These are phyloP conservation scores for Boletus barrowsii DNA, from an alignment of 768 basidiomycete species.

Conservation along the genomic window DNA sequence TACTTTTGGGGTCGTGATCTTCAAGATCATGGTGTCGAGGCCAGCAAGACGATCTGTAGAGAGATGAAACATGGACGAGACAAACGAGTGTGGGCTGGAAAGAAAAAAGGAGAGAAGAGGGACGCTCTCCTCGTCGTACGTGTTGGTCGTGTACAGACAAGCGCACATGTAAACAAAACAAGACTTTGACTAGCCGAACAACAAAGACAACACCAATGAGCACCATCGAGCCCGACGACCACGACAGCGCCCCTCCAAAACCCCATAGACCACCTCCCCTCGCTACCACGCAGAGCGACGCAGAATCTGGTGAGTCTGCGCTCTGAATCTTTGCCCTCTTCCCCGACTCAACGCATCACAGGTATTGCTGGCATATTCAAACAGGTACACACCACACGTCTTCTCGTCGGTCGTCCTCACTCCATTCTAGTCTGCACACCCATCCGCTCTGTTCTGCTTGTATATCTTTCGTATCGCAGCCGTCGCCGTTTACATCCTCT, in stretches of 20 bases:
- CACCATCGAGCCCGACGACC: conserved; percentile 86
- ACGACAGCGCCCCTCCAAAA: conserved; percentile 30
- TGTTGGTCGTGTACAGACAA: conserved; percentile 11
- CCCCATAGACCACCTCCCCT: conserved; percentile 42
- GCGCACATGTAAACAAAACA: conserved; percentile 14
- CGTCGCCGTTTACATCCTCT: conserved; percentile 90
- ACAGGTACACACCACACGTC: conserved; percentile 47
- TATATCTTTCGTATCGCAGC: conserved; percentile 87
- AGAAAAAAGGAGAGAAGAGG: neutral
- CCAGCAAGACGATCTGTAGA: conserved; percentile 42
- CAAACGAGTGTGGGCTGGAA: conserved; percentile 13
- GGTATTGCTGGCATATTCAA: conserved; percentile 74
- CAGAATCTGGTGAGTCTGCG: conserved; percentile 61
- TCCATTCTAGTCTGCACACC: conserved; percentile 67
- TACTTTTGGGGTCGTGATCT: conserved; percentile 31
- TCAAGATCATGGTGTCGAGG: conserved; percentile 39
- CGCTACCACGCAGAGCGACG: conserved; percentile 58
- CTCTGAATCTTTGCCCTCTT: neutral
- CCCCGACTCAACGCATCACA: conserved; percentile 24
- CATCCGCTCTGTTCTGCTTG: conserved; percentile 80
- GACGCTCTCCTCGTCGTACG: conserved; percentile 11
- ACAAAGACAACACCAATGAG: conserved; percentile 44
- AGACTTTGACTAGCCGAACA: conserved; percentile 1
- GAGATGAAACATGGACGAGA: conserved; percentile 34
- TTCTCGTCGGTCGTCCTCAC: conserved; percentile 13